phyloP scores from a whole-genome alignment of 768 basidiomycete species.

The Russula ochroleuca region DNA sequence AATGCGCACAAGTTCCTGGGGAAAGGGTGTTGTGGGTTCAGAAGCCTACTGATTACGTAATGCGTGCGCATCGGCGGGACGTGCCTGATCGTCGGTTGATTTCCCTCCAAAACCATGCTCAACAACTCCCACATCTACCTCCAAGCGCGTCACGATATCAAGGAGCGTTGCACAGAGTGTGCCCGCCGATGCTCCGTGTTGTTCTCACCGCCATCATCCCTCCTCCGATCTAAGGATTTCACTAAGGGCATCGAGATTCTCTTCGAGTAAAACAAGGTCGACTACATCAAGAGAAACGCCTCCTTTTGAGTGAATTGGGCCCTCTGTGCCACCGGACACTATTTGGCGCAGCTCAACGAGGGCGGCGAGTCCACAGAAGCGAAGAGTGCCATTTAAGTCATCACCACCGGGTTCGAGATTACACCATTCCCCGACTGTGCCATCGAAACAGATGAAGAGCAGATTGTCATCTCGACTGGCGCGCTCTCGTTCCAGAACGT shows the following conservation, averaged over 20 bases:
- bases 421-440: conserved; percentile 90
- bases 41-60: too few species aligned
- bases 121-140: too few species aligned
- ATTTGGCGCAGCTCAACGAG: conserved; percentile 76
- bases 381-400: conserved; percentile 93
- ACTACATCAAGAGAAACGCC: conserved; percentile 93
- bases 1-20: too few species aligned
- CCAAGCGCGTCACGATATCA: too few species aligned
- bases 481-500: conserved; percentile 86
- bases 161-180: too few species aligned
- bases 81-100: too few species aligned
- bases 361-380: conserved; percentile 82
- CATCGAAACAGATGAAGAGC: conserved; percentile 93
- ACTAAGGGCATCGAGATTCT: conserved; percentile 92
- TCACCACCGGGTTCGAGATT: conserved; percentile 96
- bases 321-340: conserved; percentile 60
- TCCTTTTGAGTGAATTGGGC: too few species aligned
- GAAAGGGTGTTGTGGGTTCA: too few species aligned
- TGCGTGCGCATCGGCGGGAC: too few species aligned
- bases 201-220: neutral
- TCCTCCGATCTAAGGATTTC: conserved; percentile 83
- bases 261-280: conserved; percentile 97
- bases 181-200: conserved; percentile 68
- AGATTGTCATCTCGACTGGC: conserved; percentile 94
- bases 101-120: too few species aligned